These are phyloP conservation scores for Cryphonectria nitschkei DNA, from an alignment of 2,329 filamentous ascomycete genomes.

Conservation along the genomic window DNA sequence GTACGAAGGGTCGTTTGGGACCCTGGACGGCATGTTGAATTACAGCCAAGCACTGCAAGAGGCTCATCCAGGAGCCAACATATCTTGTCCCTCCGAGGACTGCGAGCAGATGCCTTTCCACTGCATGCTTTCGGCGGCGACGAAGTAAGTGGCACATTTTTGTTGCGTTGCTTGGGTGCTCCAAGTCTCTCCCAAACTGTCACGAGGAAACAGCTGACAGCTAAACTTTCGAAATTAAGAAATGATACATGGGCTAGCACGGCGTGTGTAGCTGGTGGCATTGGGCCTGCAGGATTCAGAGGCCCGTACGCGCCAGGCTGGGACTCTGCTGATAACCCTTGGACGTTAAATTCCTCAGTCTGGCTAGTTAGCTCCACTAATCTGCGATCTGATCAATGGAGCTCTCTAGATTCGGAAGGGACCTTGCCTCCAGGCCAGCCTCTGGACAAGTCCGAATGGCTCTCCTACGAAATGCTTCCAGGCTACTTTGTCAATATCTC, in stretches of 20 bases:
- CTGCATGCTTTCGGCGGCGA: not conserved
- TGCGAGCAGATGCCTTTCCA: not conserved
- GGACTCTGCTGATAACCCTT: conserved; percentile 5
- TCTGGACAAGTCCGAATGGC: conserved; percentile 2
- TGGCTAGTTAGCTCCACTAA: conserved; percentile 10
- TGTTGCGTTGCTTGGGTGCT: not conserved
- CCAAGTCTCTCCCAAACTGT: not conserved
- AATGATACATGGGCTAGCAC: not conserved
- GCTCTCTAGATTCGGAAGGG: not conserved
- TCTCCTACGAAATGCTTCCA: conserved; percentile 4
- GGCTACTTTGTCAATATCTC: conserved; percentile 11
- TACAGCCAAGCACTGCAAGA: conserved; percentile 4
- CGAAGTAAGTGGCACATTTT: not conserved
- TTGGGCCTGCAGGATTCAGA: conserved; percentile 8
- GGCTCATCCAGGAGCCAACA: conserved; percentile 3
- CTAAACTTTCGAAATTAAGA: not conserved
- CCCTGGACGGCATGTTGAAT: not conserved
- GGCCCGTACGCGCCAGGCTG: not conserved
- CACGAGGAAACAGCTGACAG: not conserved
- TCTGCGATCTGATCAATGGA: not conserved
- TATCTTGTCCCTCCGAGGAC: not conserved
- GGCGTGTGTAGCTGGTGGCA: not conserved
- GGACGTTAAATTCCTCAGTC: conserved; percentile 15
- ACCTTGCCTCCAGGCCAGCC: not conserved
- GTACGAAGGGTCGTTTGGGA: not conserved